Evolutionary conservation across 352 stramenopile genomes (phyloP).

Genomic region (Phytophthora pistaciae): DNA sequence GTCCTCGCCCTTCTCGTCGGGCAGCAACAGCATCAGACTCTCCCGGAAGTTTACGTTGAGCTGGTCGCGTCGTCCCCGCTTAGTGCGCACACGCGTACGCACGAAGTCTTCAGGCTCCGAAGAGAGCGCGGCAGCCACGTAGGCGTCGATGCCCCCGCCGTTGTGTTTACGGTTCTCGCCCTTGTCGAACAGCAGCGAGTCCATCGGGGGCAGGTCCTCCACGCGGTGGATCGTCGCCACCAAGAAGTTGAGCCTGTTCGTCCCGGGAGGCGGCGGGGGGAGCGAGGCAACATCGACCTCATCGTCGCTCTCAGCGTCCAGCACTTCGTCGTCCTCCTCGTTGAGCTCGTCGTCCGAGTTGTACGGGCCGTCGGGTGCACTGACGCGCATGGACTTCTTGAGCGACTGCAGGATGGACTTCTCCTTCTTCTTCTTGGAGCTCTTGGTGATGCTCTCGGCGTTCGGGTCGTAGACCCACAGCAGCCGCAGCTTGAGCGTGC

Average conservation of each 20-base stretch:
- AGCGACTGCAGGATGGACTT: constrained; percentile 61
- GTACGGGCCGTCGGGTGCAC: constrained; percentile 47
- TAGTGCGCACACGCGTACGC: too few species aligned
- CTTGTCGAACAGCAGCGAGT: constrained; percentile 63
- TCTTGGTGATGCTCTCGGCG: constrained; percentile 50
- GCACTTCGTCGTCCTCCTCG: constrained; percentile 58
- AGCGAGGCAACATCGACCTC: constrained; percentile 14
- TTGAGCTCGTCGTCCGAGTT: constrained; percentile 57
- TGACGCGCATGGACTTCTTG: constrained; percentile 51
- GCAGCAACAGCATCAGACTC: too few species aligned
- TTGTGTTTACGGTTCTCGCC: constrained; percentile 51
- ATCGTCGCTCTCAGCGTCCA: constrained; percentile 31
- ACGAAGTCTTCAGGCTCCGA: too few species aligned
- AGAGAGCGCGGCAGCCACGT: too few species aligned
- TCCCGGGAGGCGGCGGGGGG: constrained; percentile 42
- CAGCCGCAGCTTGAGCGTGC: constrained; percentile 62
- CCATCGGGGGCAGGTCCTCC: constrained; percentile 72
- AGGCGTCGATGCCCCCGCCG: constrained; percentile 66
- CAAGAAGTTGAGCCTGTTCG: constrained; percentile 58
- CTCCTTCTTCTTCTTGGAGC: constrained; percentile 54
- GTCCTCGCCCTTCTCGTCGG: too few species aligned
- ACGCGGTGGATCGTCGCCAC: constrained; percentile 69
- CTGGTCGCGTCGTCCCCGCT: too few species aligned
- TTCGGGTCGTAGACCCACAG: constrained; percentile 63
- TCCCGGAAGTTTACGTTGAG: too few species aligned